Evolutionary conservation across 805 yeast genomes (phyloP), one percentile per base, ranked within the genome.

Genomic region (Jamesozyma spencerorum): DNA sequence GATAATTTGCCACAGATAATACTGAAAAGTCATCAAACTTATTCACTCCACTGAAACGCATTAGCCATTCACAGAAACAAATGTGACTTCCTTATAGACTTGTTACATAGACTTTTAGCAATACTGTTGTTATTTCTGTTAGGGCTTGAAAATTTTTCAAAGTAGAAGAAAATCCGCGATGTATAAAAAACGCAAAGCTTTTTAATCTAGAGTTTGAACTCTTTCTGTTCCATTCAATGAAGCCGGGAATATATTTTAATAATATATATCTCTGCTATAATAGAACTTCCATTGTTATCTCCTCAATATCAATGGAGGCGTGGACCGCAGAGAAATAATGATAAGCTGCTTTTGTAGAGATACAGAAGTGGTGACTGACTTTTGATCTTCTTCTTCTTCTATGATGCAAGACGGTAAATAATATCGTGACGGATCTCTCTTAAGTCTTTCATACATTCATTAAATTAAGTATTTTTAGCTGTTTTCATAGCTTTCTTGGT

Each of bases 311-410:
- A 42, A 43, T 52, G 52, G 54, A 48, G 59, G 74, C 59, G 75
- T 65, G 74, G 75, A 70, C 75, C 69, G 67, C 74, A 62, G 74
- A 70, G 74, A 54, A 42, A 70, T 58, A 70, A 35, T 22, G 26
- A 22, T 40, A 47, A 64, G 18, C 22, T 33, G 20, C 26, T 22
- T 34, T 36, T 33, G 27, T 38, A 34, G 37, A 34, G 31, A 34
- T 20, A 18, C 37, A 30, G 14, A 27, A 26, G 18, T 39, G 38
- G 37, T 22, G 26, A 22, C 26, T 22, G 26, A 22, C 41, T 37
- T 41, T 37, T 35, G 43, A 40, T 37, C 15, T n/a, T 34, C 36
- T 35, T 40, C 39, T 27, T 33, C 42, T 33, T 34, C 24, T 34
- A 24, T 17, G 34, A 24, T 22, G n/a, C 29, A 24, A 34, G 30